Base-by-base conservation (phyloP, 176 grass and related monocot genomes). In the Aechmea fasciata region DNA sequence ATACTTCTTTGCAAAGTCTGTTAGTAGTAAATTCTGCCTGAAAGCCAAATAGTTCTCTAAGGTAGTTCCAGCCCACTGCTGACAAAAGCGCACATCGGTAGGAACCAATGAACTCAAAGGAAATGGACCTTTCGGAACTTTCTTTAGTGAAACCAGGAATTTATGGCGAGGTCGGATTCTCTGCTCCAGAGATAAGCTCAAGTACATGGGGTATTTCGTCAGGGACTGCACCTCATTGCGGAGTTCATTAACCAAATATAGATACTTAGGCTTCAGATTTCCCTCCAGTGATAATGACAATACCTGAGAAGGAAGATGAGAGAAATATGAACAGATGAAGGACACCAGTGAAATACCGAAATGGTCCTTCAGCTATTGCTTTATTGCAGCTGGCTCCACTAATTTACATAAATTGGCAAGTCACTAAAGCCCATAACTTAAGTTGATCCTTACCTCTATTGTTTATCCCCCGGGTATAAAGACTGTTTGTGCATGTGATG, bases 191-290 rank as follows among this genome's bases (percentile, higher is more conserved):
- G 94, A 97, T 20, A 97, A 73, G 74, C 94, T 97, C 71, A 97
- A 81, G 74, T 97, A 97, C 86, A 83, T 90, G 41, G 89, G 94
- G 81, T 97, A 97, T 73, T 97, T 97, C 11, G 86, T 92, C 76
- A 97, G 78, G 48, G 84, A 78, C 3, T 90, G 77, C 75, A 87
- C 93, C 48, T 85, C 82, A 69, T 96, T 87, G 72, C 75, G 83
- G 69, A 96, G 84, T 47, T 90, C 82, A 72, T 96, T 90, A 67
- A 90, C 67, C 69, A 96, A 85, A 69, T 96, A 90, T 51, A 87
- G 79, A 85, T 96, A 90, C 69, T 96, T 96, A 13, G 87, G 87
- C 70, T 78, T 90, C 68, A 96, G 83, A 77, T 89, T 88, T 49
- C 80, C 68, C 78, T 97, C 89, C 62, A 97, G 63, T 51, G 94